A percentile compares a stretch with the other conserved stretches of the same genome.
phyloP scores from a whole-genome alignment of 257 asterid genomes.

The Forsythia suspensa region DNA sequence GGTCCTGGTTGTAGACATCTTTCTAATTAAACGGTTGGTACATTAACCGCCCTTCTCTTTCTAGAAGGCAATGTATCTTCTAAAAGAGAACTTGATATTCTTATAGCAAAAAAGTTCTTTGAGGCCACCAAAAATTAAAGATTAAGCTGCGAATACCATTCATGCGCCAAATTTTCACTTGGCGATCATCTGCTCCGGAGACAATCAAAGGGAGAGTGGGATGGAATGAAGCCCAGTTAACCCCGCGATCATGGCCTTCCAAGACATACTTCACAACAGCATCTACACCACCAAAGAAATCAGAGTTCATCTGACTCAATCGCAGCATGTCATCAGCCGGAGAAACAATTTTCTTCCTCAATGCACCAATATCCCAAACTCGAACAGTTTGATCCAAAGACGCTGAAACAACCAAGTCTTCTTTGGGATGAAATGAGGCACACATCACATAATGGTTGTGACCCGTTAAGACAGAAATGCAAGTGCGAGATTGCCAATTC shows the following conservation, averaged over 20 bases:
- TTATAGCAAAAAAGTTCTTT: neutral
- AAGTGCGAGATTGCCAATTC: constrained; percentile 61
- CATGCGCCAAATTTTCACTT: constrained; percentile 60
- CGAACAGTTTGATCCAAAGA: neutral
- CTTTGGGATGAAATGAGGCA: constrained; percentile 56
- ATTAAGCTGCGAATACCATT: constrained; percentile 33
- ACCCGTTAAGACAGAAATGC: constrained; percentile 57
- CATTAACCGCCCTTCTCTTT: neutral
- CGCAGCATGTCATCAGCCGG: neutral
- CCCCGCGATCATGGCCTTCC: constrained; percentile 63
- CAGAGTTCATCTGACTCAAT: constrained; percentile 48
- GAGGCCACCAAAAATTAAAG: neutral
- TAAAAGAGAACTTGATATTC: neutral
- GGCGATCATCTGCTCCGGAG: constrained; percentile 66
- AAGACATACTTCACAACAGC: constrained; percentile 57
- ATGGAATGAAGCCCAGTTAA: constrained; percentile 57
- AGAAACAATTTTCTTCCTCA: neutral
- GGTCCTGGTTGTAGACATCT: neutral
- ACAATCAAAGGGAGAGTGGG: constrained; percentile 58
- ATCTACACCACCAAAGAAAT: constrained; percentile 57
- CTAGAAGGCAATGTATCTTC: neutral
- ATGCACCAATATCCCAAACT: neutral
- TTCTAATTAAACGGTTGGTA: neutral
- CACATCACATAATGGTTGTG: constrained; percentile 66
- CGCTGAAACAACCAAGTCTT: constrained; percentile 31